A percentile compares a stretch with the other conserved stretches of the same genome.
Conservation (phyloP, 441 rosid genomes). For the Geranium incanum region DNA sequence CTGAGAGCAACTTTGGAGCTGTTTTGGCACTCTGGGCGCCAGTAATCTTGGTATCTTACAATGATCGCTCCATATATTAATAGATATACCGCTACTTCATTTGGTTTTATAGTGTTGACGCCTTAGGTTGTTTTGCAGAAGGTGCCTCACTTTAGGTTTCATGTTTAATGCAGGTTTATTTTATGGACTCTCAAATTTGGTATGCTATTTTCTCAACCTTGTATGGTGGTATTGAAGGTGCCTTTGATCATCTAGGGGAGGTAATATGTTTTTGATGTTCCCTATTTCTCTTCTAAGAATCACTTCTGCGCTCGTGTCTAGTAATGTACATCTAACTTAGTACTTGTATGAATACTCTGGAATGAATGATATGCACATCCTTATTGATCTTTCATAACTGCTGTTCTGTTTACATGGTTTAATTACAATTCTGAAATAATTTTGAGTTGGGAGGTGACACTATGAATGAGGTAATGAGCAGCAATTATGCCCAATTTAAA, state of each 20-base stretch:
- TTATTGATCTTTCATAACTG: neutral
- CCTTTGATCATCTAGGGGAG: conserved; percentile 97
- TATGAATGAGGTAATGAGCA: too few relatives aligned
- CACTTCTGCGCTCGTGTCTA: neutral
- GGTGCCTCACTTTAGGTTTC: conserved; percentile 11
- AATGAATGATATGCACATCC: neutral
- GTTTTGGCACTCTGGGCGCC: conserved; percentile 82
- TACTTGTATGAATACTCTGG: neutral
- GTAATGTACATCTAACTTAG: neutral
- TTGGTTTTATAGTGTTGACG: neutral
- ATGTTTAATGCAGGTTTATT: conserved; percentile 56
- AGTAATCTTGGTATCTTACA: conserved; percentile 48
- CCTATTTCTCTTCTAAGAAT: conserved; percentile 7
- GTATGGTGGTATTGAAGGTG: conserved; percentile 91
- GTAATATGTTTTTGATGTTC: conserved; percentile 31
- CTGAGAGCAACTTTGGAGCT: conserved; percentile 56
- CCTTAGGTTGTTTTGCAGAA: neutral
- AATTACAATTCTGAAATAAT: too few relatives aligned
- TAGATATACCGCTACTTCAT: neutral
- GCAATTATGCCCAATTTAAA: neutral
- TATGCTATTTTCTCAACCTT: conserved; percentile 81
- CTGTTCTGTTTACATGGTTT: too few relatives aligned
- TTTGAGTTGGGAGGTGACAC: too few relatives aligned
- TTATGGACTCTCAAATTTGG: conserved; percentile 99
- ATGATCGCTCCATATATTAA: neutral